Conservation (phyloP, 2,329 filamentous ascomycete species). For the Xylaria sp. region DNA sequence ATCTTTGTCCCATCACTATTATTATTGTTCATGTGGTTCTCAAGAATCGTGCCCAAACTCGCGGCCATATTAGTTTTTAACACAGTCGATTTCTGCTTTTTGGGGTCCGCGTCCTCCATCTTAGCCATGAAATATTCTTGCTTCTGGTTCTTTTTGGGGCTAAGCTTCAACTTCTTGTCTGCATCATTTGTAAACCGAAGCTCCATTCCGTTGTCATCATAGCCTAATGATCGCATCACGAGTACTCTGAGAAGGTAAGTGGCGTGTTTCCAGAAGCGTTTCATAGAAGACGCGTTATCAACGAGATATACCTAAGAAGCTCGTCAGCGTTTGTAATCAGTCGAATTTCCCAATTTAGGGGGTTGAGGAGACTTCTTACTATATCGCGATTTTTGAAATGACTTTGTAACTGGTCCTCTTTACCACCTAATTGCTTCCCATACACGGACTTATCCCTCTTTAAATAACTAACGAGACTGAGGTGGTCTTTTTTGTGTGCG, state of each 20-base stretch:
- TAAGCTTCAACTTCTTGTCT: constrained; percentile 9
- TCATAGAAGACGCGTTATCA: constrained; percentile 47
- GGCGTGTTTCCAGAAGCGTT: constrained; percentile 40
- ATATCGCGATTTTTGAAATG: constrained; percentile 17
- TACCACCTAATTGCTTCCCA: constrained; percentile 19
- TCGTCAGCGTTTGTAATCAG: neutral
- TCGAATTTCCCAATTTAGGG: neutral
- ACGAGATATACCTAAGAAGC: constrained; percentile 43
- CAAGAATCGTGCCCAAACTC: constrained; percentile 18
- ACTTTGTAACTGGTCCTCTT: constrained; percentile 20
- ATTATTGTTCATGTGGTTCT: constrained; percentile 22
- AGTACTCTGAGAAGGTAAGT: constrained; percentile 42
- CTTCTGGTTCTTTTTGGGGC: constrained; percentile 16
- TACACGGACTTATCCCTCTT: constrained; percentile 17
- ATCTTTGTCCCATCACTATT: constrained; percentile 24
- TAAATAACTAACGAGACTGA: neutral
- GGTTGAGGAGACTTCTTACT: neutral
- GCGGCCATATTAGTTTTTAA: constrained; percentile 23
- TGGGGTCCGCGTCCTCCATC: constrained; percentile 19
- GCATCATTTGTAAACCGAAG: constrained; percentile 26
- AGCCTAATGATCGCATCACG: constrained; percentile 42
- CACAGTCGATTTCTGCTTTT: neutral
- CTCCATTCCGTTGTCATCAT: constrained; percentile 48
- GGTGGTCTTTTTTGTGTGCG: neutral
- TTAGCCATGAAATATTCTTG: constrained; percentile 6